These are phyloP conservation scores for Prunella vulgaris DNA, from an alignment of 257 asterid genomes.

Conservation along the genomic window DNA sequence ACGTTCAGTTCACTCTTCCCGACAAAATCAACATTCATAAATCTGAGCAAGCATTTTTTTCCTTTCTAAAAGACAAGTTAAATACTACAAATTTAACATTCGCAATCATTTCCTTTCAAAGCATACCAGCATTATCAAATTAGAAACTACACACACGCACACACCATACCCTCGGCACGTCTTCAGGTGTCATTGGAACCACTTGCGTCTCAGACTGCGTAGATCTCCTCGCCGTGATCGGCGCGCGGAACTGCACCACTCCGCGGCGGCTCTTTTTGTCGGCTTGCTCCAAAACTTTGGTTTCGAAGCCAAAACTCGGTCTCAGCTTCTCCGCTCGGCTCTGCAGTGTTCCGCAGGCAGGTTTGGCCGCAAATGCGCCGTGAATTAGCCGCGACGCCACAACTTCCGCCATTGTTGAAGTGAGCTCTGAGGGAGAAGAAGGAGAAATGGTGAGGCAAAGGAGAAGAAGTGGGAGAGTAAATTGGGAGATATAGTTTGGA, in stretches of 20 bases:
- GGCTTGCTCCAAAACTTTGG: constrained; percentile 36
- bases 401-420: constrained; percentile 58
- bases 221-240: constrained; percentile 46
- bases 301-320: constrained; percentile 44
- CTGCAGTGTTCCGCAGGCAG: constrained; percentile 45
- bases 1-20: no score
- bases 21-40: neutral
- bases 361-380: constrained; percentile 40
- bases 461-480: neutral
- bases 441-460: neutral
- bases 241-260: constrained; percentile 34
- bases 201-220: constrained; percentile 42
- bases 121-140: constrained; percentile 11
- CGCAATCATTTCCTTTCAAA: neutral
- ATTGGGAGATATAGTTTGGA: constrained; percentile 17
- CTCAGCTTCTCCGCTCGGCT: constrained; percentile 52
- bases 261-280: constrained; percentile 33
- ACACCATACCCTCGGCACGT: constrained; percentile 47
- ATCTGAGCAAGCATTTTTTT: neutral
- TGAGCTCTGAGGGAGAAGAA: neutral
- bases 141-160: neutral
- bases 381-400: constrained; percentile 69
- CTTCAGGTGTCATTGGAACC: constrained; percentile 68
- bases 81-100: neutral
- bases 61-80: neutral